Base-by-base conservation (phyloP, 2,329 filamentous ascomycete species). In the Venturia effusa region DNA sequence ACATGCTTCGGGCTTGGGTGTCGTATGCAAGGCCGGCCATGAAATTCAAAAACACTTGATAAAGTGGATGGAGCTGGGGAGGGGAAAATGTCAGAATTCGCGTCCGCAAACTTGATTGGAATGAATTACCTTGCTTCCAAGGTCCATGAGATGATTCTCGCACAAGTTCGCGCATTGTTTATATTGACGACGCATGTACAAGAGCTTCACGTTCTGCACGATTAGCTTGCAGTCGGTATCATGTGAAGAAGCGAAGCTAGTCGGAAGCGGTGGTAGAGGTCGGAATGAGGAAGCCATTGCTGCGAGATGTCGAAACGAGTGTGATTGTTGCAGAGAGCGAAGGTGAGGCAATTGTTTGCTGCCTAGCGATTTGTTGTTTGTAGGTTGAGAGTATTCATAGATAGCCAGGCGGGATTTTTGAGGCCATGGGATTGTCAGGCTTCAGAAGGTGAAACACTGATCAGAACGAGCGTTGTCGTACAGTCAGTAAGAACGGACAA, bases 21-120 rank as follows among this genome's bases (percentile, higher is more conserved):
- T 76, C 74, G 64, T 76, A 71, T 10, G 72, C 72, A 13, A 75
- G 66, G 3, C 73, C 74, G 4, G 71, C 69, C 65, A 75, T 76
- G 68, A 75, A 76, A 67, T 74, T 70, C 10, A 76, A 68, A 61
- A 72, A 74, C 8, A 72, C 69, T 1, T 67, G 63, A 63, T 74
- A 69, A 7, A 75, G 61, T n/a, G 72, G 72, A 66, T 75, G 72
- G 27, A 70, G 68, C 74, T 76, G 59, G n/a, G 27, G n/a, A n/a
- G n/a, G n/a, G n/a, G n/a, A n/a, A 19, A 6, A 34, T 11, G 30
- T 57, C 51, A 57, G 34, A 19, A 22, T 0, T 11, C 13, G 32
- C 17, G 63, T 27, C 10, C 10, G 45, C 22, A 27, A 17, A 19
- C 40, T 59, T 48, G 60, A 22, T 40, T 22, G 45, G 24, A 22